Conservation (phyloP, 1,284 basidiomycete genomes). For the Ganoderma boninense region DNA sequence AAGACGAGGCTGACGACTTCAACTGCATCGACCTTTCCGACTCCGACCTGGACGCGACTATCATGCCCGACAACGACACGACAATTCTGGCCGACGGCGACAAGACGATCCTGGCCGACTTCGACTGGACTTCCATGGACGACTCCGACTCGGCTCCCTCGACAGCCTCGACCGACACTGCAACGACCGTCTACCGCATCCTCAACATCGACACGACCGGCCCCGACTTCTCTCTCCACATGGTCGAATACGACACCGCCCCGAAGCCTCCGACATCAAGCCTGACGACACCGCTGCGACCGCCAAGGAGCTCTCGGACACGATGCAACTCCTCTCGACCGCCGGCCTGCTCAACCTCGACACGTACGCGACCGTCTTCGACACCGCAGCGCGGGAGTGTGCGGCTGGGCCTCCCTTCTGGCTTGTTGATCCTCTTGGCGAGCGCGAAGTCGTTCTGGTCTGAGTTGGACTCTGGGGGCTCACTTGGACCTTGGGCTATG, state of each 20-base stretch:
- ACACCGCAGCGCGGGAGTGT: neutral
- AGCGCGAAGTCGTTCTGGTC: neutral
- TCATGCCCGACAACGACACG: neutral
- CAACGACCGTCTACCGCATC: neutral
- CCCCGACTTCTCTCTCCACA: neutral
- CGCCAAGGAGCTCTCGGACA: neutral
- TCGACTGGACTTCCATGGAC: neutral
- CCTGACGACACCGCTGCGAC: neutral
- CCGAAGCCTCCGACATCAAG: neutral
- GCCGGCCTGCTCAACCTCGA: constrained; percentile 2
- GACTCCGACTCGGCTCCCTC: neutral
- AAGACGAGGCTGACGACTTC: neutral
- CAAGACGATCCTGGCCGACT: neutral
- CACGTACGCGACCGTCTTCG: neutral
- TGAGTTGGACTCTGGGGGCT: neutral
- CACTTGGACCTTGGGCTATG: neutral
- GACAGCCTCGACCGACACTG: neutral
- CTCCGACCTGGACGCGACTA: neutral
- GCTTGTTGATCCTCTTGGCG: neutral
- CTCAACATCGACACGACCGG: neutral
- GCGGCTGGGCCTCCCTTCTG: neutral
- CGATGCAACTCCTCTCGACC: neutral
- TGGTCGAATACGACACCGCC: neutral
- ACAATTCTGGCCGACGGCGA: too few species aligned
- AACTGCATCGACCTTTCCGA: neutral